Evolutionary conservation across 495 filamentous ascomycete genomes (phyloP), one percentile per base, ranked within the genome.

Genomic region (Tuber calosporum): DNA sequence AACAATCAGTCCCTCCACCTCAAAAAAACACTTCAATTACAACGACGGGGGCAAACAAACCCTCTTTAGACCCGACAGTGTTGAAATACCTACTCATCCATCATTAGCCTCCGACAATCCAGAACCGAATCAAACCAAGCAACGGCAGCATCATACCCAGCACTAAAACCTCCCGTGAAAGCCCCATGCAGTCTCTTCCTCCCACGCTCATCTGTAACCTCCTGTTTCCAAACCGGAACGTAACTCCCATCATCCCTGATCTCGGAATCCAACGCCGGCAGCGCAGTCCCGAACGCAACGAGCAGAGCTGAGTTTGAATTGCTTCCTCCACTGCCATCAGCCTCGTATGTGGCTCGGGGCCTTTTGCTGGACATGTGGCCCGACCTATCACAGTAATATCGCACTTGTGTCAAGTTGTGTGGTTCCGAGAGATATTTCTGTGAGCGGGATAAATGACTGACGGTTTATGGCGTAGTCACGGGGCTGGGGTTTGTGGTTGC

Each of bases 1-100:
- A 62, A 30, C 11, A 30, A 13, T 62, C 30, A 62, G 53, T 8
- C 7, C 30, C 4, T n/a, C 41, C 67, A 72, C 34, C 1, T 53
- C 34, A 48, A n/a, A n/a, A 72, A 72, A 77, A 76, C 37, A 58
- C 53, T 0, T 42, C 22, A 39, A 73, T 19, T 4, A 30, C 37
- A 45, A 45, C 30, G 17, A 30, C 36, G 69, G 34, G 34, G 48
- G 42, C 70, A 53, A 67, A 37, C 72, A 73, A 73, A 81, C 80
- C 95, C 87, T 99, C 94, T 83, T 98, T 98, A 11, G 93, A 97
- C 40, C 95, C 96, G 78, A 97, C 96, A 17, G 93, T 97, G 81
- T 98, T 98, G 85, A 95, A 98, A 83, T 99, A 97, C 75, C 92
- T 96, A 75, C 67, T 74, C 76, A 73, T 45, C 74, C 80, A 75